Base-by-base conservation (phyloP, 805 yeast genomes). In the Kluyveromyces aestuarii region DNA sequence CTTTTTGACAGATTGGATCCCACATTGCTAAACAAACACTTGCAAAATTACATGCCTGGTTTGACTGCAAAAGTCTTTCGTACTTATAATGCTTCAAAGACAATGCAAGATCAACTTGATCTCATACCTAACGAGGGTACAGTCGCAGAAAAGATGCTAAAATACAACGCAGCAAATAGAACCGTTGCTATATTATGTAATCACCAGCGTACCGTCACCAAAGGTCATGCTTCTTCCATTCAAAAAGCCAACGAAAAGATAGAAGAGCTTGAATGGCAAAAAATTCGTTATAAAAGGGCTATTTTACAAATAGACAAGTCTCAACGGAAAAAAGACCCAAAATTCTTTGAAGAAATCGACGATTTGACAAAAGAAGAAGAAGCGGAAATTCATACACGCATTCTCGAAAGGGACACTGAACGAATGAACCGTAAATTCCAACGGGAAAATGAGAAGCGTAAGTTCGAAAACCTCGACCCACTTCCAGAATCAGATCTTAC, bases 51-150 rank as follows among this genome's bases (percentile, higher is more conserved):
- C 67, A 84, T 90, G 93, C 81, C 85, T 21, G 98, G 98, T 0
- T 74, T 90, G 54, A 89, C 97, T 0, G 98, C 98, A 5, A 90
- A 90, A 67, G 97, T 90, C 18, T 91, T 90, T 74, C 95, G 98
- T 81, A 90, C 98, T 0, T 90, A 87, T 63, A 90, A 90, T 69
- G 98, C 98, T 0, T 87, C 96, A 1, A 86, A 87, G 65, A 89
- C 96, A 1, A 91, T 90, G 97, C 97, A 90, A 66, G 95, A 90
- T 60, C 96, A 88, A 64, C 68, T 91, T 51, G 96, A 86, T 62
- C 69, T 82, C 58, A 88, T 91, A 55, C 75, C 83, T n/a, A 85
- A 87, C 63, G 84, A 80, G 61, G 96, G 96, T 27, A 80, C 95
- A 0, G 84, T 87, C 4, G 83, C 85, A 21, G 97, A 90, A 63